phyloP scores from a whole-genome alignment of 2,329 filamentous ascomycete species.

The Aspergillus melleus region DNA sequence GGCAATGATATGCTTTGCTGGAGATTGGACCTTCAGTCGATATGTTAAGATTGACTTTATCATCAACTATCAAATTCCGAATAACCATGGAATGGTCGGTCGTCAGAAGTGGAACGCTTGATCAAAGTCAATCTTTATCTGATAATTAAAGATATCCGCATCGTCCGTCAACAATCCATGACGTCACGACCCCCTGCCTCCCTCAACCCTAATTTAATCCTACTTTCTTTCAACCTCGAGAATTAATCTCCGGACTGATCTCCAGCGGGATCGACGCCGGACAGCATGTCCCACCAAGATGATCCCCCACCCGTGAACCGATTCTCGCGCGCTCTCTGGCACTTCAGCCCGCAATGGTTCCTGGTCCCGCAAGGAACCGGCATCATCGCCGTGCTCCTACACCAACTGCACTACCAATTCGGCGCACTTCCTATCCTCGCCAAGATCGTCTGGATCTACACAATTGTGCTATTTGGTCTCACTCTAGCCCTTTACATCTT shows the following conservation, averaged over 20 bases:
- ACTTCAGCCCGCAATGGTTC: constrained; percentile 41
- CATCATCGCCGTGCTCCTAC: constrained; percentile 37
- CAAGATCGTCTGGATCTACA: constrained; percentile 41
- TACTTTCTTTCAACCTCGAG: neutral
- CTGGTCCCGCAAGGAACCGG: constrained; percentile 41
- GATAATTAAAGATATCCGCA: neutral
- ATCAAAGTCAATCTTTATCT: neutral
- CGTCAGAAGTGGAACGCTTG: no score
- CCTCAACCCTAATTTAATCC: neutral
- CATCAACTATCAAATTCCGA: neutral
- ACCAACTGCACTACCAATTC: constrained; percentile 45
- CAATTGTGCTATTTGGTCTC: constrained; percentile 33
- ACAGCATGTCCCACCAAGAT: neutral
- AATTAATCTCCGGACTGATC: neutral
- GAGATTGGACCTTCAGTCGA: no score
- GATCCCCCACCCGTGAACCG: constrained; percentile 1
- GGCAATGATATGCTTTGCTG: neutral
- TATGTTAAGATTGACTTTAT: no score
- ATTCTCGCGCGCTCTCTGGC: constrained; percentile 26
- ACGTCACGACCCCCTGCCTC: constrained; percentile 2
- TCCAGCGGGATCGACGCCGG: neutral
- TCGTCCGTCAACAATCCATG: neutral
- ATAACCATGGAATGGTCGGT: no score
- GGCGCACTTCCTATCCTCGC: constrained; percentile 36
- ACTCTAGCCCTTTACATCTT: constrained; percentile 33